Percentiles rank a stretch among this genome's conserved stretches.
These are phyloP conservation scores for Suillus brevipes DNA, from an alignment of 768 basidiomycete genomes.

Conservation along the genomic window DNA sequence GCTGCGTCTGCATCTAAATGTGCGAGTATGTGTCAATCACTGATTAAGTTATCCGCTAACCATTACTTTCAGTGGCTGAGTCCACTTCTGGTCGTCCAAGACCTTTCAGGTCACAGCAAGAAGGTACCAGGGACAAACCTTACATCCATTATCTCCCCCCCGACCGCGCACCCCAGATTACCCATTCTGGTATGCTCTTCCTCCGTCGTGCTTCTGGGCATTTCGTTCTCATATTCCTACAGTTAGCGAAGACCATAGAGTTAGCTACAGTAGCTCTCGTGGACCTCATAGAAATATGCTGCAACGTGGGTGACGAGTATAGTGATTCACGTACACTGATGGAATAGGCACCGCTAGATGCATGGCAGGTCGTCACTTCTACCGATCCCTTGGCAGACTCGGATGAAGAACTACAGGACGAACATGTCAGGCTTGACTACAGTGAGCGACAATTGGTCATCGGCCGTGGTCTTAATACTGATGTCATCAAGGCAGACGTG, in stretches of 20 bases:
- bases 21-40: conserved; percentile 18
- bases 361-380: conserved; percentile 65
- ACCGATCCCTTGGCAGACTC: conserved; percentile 71
- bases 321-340: conserved; percentile 3
- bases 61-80: conserved; percentile 21
- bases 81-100: conserved; percentile 28
- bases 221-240: not conserved
- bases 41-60: not conserved
- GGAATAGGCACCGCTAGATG: conserved; percentile 45
- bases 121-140: conserved; percentile 31
- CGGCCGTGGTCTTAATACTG: not conserved
- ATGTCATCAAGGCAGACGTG: conserved; percentile 44
- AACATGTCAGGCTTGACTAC: conserved; percentile 64
- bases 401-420: conserved; percentile 68
- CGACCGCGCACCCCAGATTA: conserved; percentile 19
- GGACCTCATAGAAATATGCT: conserved; percentile 44
- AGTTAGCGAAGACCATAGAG: conserved; percentile 21
- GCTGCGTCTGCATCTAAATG: conserved; percentile 33
- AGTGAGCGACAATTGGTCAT: conserved; percentile 41
- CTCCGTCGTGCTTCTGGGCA: not conserved
- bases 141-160: conserved; percentile 37
- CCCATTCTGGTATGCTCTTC: conserved; percentile 25
- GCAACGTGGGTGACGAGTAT: conserved; percentile 36
- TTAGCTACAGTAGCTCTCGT: conserved; percentile 14
- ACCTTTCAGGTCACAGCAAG: conserved; percentile 21